These are phyloP conservation scores for Saccharomycopsis fermentans DNA, from an alignment of 805 yeast species.

Conservation along the genomic window DNA sequence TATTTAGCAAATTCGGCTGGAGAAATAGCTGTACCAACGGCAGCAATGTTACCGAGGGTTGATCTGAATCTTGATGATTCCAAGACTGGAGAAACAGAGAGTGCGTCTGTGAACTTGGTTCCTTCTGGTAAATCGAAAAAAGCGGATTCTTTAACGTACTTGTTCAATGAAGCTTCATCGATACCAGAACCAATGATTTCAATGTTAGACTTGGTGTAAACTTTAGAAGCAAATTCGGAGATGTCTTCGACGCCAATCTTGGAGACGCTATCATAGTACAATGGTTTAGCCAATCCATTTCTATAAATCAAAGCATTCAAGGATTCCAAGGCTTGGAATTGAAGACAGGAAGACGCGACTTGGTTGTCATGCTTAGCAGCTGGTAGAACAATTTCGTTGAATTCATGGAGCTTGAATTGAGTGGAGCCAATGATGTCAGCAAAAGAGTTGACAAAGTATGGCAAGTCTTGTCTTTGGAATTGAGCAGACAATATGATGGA, in stretches of 20 bases:
- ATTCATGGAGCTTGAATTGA: constrained; percentile 74
- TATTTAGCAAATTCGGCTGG: constrained; percentile 53
- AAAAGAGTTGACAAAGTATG: constrained; percentile 80
- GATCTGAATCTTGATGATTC: constrained; percentile 67
- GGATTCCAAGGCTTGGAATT: constrained; percentile 60
- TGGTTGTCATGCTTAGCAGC: constrained; percentile 55
- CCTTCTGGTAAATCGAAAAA: constrained; percentile 58
- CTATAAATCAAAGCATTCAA: constrained; percentile 78
- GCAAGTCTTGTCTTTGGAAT: constrained; percentile 81
- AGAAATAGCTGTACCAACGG: constrained; percentile 71
- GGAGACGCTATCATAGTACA: constrained; percentile 59
- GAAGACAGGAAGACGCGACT: constrained; percentile 41
- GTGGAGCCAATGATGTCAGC: constrained; percentile 66
- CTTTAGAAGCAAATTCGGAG: constrained; percentile 52
- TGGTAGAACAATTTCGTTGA: constrained; percentile 73
- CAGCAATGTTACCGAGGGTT: constrained; percentile 58
- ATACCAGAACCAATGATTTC: constrained; percentile 69
- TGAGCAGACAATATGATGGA: constrained; percentile 67
- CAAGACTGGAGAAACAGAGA: constrained; percentile 32
- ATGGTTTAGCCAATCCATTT: constrained; percentile 78
- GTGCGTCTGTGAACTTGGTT: constrained; percentile 31
- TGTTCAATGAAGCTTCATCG: constrained; percentile 54
- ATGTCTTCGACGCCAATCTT: constrained; percentile 54
- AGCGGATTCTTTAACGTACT: constrained; percentile 56
- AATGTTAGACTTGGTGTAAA: constrained; percentile 61